These are phyloP conservation scores for Torulaspora delbrueckii DNA, from an alignment of 805 yeast genomes.

Conservation along the genomic window DNA sequence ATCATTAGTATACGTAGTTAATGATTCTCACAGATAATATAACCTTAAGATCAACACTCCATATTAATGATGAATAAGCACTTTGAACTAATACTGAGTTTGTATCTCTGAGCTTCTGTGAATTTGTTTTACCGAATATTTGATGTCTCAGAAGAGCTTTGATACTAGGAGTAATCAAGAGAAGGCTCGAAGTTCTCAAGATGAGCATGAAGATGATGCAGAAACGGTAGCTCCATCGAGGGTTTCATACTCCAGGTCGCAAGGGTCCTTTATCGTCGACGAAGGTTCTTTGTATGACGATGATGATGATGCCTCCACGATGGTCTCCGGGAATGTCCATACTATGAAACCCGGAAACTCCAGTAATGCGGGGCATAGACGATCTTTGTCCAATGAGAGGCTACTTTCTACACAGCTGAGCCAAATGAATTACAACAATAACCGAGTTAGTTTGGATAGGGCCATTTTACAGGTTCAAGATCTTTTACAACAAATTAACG, in stretches of 20 bases:
- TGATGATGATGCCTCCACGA: constrained; percentile 13
- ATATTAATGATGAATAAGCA: neutral
- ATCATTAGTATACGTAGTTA: neutral
- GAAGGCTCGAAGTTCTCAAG: constrained; percentile 1
- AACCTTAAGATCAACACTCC: neutral
- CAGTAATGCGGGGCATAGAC: constrained; percentile 5
- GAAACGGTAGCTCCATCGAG: constrained; percentile 12
- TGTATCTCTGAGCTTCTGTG: neutral
- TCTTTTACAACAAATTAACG: constrained; percentile 46
- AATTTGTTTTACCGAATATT: neutral
- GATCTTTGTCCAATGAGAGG: constrained; percentile 21
- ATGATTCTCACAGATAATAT: neutral
- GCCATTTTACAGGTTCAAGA: constrained; percentile 52
- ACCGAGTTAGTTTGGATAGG: constrained; percentile 58
- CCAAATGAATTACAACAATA: constrained; percentile 73
- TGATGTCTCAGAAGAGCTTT: constrained; percentile 8
- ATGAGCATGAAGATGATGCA: constrained; percentile 6
- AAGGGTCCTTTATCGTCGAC: constrained; percentile 15
- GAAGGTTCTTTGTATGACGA: constrained; percentile 13
- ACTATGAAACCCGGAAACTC: constrained; percentile 5
- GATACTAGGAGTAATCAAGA: neutral
- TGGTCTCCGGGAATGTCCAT: constrained; percentile 11
- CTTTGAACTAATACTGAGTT: neutral
- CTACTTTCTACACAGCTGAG: constrained; percentile 42
- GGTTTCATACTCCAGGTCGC: constrained; percentile 13